Evolutionary conservation across 257 asterid species (phyloP).

Genomic region (Gardenia jasminoides): DNA sequence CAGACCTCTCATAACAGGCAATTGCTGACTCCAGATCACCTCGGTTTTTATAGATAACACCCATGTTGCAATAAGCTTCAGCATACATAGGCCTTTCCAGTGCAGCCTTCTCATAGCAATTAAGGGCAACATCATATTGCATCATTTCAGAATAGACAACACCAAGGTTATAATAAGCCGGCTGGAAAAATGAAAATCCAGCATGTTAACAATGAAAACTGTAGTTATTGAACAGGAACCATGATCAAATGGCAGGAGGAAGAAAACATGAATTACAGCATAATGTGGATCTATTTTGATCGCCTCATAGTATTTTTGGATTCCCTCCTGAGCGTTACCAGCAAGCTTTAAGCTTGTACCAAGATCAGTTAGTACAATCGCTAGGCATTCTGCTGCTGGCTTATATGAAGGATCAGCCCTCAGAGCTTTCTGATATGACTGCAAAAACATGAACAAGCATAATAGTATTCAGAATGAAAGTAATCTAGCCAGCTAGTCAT

Average conservation of each 20-base stretch:
- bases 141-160: slow-evolving; percentile 98
- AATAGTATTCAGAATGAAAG: neutral
- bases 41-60: slow-evolving; percentile 92
- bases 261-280: slow-evolving; percentile 61
- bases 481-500: neutral
- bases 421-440: slow-evolving; percentile 95
- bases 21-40: slow-evolving; percentile 98
- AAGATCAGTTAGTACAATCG: slow-evolving; percentile 90
- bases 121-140: slow-evolving; percentile 96
- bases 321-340: slow-evolving; percentile 95
- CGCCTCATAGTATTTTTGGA: slow-evolving; percentile 94
- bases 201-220: neutral
- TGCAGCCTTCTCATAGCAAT: slow-evolving; percentile 96
- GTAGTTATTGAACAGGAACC: neutral
- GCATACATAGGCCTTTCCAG: slow-evolving; percentile 97
- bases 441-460: slow-evolving; percentile 26
- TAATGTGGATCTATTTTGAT: slow-evolving; percentile 83
- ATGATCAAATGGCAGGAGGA: slow-evolving; percentile 3
- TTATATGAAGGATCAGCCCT: slow-evolving; percentile 77
- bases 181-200: slow-evolving; percentile 51
- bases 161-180: slow-evolving; percentile 98
- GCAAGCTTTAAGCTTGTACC: slow-evolving; percentile 99
- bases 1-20: slow-evolving; percentile 92
- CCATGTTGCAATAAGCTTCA: slow-evolving; percentile 99
- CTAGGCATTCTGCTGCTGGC: slow-evolving; percentile 93